These are phyloP conservation scores for Amanita exitialis DNA, from an alignment of 768 basidiomycete genomes.

Conservation along the genomic window DNA sequence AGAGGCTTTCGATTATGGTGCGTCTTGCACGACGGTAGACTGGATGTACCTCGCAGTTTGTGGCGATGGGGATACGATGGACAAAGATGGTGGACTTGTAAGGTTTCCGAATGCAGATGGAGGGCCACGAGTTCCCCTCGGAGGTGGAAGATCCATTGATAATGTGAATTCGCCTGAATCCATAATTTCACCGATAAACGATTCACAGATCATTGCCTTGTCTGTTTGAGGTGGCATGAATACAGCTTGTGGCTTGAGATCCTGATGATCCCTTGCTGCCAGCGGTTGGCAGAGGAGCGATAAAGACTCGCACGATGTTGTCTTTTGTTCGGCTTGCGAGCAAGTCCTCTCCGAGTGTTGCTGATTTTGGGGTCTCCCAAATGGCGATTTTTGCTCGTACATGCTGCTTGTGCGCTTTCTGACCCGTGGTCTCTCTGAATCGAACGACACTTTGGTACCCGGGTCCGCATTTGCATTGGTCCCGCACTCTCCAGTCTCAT, in stretches of 20 bases:
- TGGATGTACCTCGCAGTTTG: background rate
- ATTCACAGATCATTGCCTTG: constrained; percentile 9
- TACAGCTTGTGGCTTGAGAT: constrained; percentile 1
- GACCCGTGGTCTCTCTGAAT: constrained; percentile 18
- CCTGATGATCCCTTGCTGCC: background rate
- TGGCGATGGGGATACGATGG: background rate
- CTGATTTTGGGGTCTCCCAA: constrained; percentile 11
- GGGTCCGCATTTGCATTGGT: background rate
- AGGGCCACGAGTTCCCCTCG: background rate
- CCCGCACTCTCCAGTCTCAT: constrained; percentile 3
- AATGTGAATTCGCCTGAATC: constrained; percentile 32
- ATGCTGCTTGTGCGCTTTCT: constrained; percentile 26
- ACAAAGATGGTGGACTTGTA: background rate
- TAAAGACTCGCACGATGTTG: constrained; percentile 5
- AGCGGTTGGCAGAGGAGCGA: constrained; percentile 16
- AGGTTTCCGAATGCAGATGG: background rate
- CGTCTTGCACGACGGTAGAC: constrained; percentile 1
- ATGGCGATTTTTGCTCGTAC: constrained; percentile 12
- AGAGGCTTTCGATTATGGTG: background rate
- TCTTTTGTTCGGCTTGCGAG: constrained; percentile 10
- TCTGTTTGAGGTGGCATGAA: constrained; percentile 6
- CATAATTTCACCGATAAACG: constrained; percentile 12
- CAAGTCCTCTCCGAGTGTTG: background rate
- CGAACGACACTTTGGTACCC: constrained; percentile 11
- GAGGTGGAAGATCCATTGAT: constrained; percentile 29